phyloP scores from a whole-genome alignment of 768 basidiomycete species.

The Phallus indusiatus region DNA sequence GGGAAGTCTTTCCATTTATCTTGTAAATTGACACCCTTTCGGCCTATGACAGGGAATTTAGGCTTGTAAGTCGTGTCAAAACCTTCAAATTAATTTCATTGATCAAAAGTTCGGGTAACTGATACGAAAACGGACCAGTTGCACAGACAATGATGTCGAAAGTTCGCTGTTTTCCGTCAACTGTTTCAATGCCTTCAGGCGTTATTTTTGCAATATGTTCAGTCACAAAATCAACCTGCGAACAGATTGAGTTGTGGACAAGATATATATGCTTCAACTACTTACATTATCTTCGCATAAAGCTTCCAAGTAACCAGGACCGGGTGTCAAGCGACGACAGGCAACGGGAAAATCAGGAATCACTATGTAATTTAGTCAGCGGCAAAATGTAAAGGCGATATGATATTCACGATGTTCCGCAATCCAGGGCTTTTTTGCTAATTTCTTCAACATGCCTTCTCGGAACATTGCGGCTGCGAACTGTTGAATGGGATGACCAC shows the following conservation, averaged over 20 bases:
- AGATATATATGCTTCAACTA: not conserved
- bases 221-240: conserved; percentile 44
- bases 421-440: conserved; percentile 52
- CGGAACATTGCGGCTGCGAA: conserved; percentile 28
- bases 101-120: not conserved
- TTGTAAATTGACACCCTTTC: conserved; percentile 40
- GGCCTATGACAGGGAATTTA: conserved; percentile 45
- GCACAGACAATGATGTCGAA: conserved; percentile 57
- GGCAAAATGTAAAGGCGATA: not conserved
- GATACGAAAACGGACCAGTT: conserved; percentile 31
- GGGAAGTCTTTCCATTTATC: conserved; percentile 49
- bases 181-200: conserved; percentile 44
- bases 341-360: conserved; percentile 48
- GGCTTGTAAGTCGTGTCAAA: conserved; percentile 42
- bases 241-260: not conserved
- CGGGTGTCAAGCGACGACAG: conserved; percentile 59
- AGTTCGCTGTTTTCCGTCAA: conserved; percentile 43
- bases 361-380: conserved; percentile 26
- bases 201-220: conserved; percentile 42
- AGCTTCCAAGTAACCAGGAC: conserved; percentile 59
- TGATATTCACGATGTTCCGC: conserved; percentile 38
- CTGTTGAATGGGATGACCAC: conserved; percentile 29
- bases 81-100: conserved; percentile 25
- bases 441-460: conserved; percentile 37
- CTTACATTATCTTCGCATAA: conserved; percentile 51